These are phyloP conservation scores for Smittium culicis DNA, from an alignment of 371 early-diverging fungal species.

Conservation along the genomic window DNA sequence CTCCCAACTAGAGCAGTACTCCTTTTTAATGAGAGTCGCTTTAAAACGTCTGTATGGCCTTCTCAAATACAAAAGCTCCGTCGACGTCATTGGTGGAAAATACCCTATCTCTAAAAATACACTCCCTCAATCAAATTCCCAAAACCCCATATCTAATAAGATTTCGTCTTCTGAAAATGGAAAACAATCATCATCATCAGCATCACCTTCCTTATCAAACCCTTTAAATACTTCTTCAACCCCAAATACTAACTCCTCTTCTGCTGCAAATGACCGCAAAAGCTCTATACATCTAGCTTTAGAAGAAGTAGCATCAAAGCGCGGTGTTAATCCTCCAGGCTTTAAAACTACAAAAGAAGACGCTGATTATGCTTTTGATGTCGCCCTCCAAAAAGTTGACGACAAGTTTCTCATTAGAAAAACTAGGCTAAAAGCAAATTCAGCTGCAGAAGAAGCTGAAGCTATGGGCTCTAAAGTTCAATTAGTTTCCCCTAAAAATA, in stretches of 20 bases:
- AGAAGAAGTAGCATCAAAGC: background rate
- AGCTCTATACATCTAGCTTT: slow-evolving; percentile 3
- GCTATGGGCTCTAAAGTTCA: slow-evolving; percentile 24
- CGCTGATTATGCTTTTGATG: slow-evolving; percentile 28
- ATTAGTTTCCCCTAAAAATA: slow-evolving; percentile 15
- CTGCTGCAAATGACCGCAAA: background rate
- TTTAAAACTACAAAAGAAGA: slow-evolving; percentile 15
- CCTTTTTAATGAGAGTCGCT: slow-evolving; percentile 72
- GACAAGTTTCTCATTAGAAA: background rate
- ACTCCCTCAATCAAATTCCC: background rate
- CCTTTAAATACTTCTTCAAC: background rate
- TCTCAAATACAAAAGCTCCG: background rate
- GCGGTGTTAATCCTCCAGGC: background rate
- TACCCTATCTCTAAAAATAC: background rate
- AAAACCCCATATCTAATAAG: background rate
- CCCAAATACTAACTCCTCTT: background rate
- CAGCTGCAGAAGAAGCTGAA: slow-evolving; percentile 28
- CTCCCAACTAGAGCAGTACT: slow-evolving; percentile 79
- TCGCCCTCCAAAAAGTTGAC: slow-evolving; percentile 26
- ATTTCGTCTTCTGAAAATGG: too few relatives aligned
- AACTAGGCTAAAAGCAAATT: slow-evolving; percentile 12
- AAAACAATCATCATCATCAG: background rate
- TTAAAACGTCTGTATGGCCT: slow-evolving; percentile 61
- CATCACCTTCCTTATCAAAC: background rate
- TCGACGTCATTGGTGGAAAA: slow-evolving; percentile 3